Conservation (phyloP, 345 rosid genomes). For the Eucalyptus curtisii region DNA sequence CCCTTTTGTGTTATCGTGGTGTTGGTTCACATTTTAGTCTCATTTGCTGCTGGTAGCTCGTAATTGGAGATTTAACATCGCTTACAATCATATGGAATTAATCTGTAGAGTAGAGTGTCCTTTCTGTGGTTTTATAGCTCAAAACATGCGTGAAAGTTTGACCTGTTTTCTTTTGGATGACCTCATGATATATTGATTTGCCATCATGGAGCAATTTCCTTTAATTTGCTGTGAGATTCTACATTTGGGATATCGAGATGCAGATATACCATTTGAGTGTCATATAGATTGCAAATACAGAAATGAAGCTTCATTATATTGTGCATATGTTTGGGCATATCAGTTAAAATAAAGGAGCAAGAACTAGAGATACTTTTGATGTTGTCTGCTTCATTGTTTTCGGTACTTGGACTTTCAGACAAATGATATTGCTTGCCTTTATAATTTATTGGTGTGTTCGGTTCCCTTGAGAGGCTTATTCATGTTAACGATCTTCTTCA, state of each 20-base stretch:
- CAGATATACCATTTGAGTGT: background rate
- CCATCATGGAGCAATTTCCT: background rate
- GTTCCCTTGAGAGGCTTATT: background rate
- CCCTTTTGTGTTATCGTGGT: background rate
- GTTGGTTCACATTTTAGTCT: background rate
- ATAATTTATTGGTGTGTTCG: background rate
- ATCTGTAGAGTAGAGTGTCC: background rate
- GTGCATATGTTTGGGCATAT: background rate
- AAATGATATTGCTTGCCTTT: background rate
- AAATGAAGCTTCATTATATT: background rate
- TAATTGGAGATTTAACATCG: background rate
- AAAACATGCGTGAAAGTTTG: background rate
- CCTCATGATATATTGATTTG: background rate
- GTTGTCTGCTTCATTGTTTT: background rate
- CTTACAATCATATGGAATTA: background rate
- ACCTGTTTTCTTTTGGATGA: background rate
- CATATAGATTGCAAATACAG: background rate
- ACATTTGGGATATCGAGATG: background rate
- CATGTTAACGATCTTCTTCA: background rate
- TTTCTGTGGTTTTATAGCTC: background rate
- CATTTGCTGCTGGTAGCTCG: background rate
- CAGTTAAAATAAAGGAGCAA: background rate
- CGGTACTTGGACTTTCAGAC: background rate
- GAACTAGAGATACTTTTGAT: background rate
- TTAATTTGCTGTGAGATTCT: background rate